These are phyloP conservation scores for Purpureocillium takamizusanense DNA, from an alignment of 2,329 filamentous ascomycete genomes.

Conservation along the genomic window DNA sequence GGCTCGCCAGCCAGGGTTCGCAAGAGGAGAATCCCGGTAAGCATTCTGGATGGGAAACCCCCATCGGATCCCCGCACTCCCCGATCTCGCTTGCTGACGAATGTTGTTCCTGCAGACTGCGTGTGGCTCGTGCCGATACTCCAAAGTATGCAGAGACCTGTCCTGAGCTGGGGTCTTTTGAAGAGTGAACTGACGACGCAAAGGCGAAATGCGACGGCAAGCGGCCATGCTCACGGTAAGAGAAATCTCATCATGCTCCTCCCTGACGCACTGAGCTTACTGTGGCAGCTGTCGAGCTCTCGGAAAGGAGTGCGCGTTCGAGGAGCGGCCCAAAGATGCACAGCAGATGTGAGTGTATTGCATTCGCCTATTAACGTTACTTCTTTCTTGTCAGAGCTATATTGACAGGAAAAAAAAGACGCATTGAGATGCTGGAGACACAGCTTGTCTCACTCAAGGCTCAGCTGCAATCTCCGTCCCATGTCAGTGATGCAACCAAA, in stretches of 20 bases:
- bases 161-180: too few species aligned
- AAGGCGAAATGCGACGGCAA: conserved; percentile 15
- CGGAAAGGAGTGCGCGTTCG: conserved; percentile 13
- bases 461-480: conserved; percentile 1
- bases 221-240: conserved; percentile 15
- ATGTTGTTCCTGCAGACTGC: conserved; percentile 12
- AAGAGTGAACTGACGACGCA: too few species aligned
- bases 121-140: conserved; percentile 15
- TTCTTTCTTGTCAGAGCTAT: too few species aligned
- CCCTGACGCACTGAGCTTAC: background rate
- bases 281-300: conserved; percentile 10
- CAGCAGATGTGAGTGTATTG: conserved; percentile 9
- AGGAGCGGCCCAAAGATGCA: conserved; percentile 12
- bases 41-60: background rate
- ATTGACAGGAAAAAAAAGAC: too few species aligned
- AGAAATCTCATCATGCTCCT: too few species aligned
- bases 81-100: background rate
- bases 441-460: conserved; percentile 2
- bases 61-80: too few species aligned
- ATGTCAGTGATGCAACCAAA: too few species aligned
- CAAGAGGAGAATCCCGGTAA: conserved; percentile 13
- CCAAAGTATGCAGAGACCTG: conserved; percentile 10
- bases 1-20: conserved; percentile 3
- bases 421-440: background rate
- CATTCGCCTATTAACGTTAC: too few species aligned